These are phyloP conservation scores for Groenewaldozyma tartarivorans DNA, from an alignment of 805 yeast species.

Conservation along the genomic window DNA sequence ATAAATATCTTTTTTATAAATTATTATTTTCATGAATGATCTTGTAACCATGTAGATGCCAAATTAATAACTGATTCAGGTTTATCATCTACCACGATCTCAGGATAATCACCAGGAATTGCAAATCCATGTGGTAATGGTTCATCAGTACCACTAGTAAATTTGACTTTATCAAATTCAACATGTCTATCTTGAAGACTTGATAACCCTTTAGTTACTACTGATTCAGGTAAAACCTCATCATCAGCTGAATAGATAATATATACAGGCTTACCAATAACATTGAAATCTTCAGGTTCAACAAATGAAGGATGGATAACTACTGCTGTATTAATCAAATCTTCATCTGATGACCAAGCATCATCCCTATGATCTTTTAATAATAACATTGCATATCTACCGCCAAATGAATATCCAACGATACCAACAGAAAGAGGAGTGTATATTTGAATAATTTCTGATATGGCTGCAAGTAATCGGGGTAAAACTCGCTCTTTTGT, in stretches of 20 bases:
- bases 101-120: slow-evolving; percentile 32
- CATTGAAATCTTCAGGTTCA: slow-evolving; percentile 18
- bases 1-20: too few relatives aligned
- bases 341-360: slow-evolving; percentile 20
- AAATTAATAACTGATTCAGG: slow-evolving; percentile 21
- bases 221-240: slow-evolving; percentile 19
- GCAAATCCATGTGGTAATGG: slow-evolving; percentile 37
- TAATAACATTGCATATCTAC: slow-evolving; percentile 22
- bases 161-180: slow-evolving; percentile 11
- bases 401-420: slow-evolving; percentile 28
- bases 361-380: slow-evolving; percentile 18
- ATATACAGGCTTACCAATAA: slow-evolving; percentile 22
- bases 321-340: slow-evolving; percentile 21
- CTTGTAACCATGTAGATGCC: slow-evolving; percentile 11
- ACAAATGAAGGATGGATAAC: slow-evolving; percentile 25
- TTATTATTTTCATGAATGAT: slow-evolving; percentile 3
- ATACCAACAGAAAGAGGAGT: slow-evolving; percentile 22
- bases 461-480: slow-evolving; percentile 17
- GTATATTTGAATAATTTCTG: slow-evolving; percentile 22
- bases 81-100: slow-evolving; percentile 24
- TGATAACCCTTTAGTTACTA: slow-evolving; percentile 15
- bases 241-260: slow-evolving; percentile 21
- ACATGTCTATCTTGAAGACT: slow-evolving; percentile 11
- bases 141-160: slow-evolving; percentile 17
- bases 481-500: slow-evolving; percentile 24